Evolutionary conservation across 352 stramenopile species (phyloP), one percentile per base, ranked within the genome.

Genomic region (Pythium aristosporum): DNA sequence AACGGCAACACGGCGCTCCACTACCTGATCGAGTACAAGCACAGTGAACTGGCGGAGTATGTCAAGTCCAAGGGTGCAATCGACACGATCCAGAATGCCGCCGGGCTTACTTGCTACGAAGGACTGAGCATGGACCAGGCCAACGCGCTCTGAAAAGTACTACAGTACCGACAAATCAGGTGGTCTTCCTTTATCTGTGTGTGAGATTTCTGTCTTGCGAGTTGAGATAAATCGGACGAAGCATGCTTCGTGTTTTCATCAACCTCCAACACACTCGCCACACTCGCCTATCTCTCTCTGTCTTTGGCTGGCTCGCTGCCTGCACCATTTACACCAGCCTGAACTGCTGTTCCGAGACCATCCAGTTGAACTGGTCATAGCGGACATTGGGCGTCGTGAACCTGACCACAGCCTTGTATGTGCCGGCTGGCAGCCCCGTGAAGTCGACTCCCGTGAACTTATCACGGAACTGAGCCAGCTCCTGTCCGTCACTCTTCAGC

Each of bases 1-100:
- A 84, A 91, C 55, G 96, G 96, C 41, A 98, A 99, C 76, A 98
- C 95, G 28, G 92, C 88, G 18, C 73, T 99, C 60, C 97, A 99
- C 70, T 99, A 98, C 61, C 86, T 97, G 57, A 82, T 95, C 79
- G 90, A 96, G 72, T 98, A 98, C 81, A 90, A 93, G 42, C 89
- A 98, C 76, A 71, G 58, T 30, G 77, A 86, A 56, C 74, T 99
- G 51, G 91, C 87, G 50, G 92, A 98, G 39, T 99, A 99, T 68
- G 62, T 99, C 61, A 89, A 94, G 62, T 62, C 63, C 53, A 99
- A 99, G 61, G 96, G 95, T 57, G 96, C 95, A 2, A 80, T 96
- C 69, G 92, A 99, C 76, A 88, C 78, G 57, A 85, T 98, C 39
- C 72, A 88, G 44, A 99, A 99, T 76, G 77, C 68, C 15, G 77